Conservation (phyloP, 2,329 filamentous ascomycete species). For the Aspergillus pseudoglaucus region DNA sequence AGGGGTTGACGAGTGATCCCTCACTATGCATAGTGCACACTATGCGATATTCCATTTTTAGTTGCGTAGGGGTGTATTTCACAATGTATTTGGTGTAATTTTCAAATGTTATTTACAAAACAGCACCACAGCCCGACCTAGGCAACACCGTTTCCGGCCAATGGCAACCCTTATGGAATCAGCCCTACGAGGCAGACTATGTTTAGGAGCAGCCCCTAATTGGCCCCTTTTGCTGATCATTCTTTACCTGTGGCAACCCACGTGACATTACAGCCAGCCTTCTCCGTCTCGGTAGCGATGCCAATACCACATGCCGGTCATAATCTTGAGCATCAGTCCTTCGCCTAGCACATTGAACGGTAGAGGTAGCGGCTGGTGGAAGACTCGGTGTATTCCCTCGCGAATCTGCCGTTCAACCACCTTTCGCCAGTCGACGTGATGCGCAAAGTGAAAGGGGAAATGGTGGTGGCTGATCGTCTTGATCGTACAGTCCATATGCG, state of each 20-base stretch:
- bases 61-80: neutral
- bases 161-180: neutral
- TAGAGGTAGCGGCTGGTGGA: slow-evolving; percentile 10
- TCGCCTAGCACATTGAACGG: slow-evolving; percentile 6
- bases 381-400: slow-evolving; percentile 10
- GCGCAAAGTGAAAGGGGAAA: slow-evolving; percentile 14
- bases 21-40: neutral
- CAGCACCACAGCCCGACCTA: neutral
- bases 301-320: slow-evolving; percentile 11
- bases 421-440: slow-evolving; percentile 12
- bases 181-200: neutral
- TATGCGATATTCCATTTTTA: too few relatives aligned
- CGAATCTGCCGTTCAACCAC: slow-evolving; percentile 12
- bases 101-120: neutral
- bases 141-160: slow-evolving; percentile 1
- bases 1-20: slow-evolving; percentile 24
- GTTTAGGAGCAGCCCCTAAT: neutral
- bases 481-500: slow-evolving; percentile 12
- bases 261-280: neutral
- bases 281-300: neutral
- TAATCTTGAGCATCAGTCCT: slow-evolving; percentile 6
- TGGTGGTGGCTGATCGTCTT: slow-evolving; percentile 13
- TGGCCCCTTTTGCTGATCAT: neutral
- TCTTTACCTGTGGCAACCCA: neutral
- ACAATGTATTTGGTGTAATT: neutral